Evolutionary conservation across 495 filamentous ascomycete species (phyloP), one percentile per base, ranked within the genome.

Genomic region (Talaromyces liani): DNA sequence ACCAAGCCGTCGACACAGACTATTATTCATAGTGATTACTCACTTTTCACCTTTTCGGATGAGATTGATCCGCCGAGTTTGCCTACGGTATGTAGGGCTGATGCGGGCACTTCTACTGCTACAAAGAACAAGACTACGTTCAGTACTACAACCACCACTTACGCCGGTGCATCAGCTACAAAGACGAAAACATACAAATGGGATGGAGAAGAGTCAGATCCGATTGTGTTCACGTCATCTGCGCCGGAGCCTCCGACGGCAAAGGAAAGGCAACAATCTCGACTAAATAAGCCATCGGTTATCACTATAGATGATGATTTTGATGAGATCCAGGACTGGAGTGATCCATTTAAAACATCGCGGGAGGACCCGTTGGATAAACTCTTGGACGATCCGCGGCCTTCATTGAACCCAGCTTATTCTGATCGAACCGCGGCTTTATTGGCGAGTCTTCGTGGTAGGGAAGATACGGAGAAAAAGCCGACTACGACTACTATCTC

Each of bases 171-270:
- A 67, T 65, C 6, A 67, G 69, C 18, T 61, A 67, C 25, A 58
- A 58, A 66, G 1, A 51, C 63, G 24, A 68, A 69, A 47, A 59
- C 64, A 16, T 57, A 64, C 2, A 27, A 47, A 3, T 63, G 61
- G 57, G 60, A 60, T 41, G 63, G 67, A n/a, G 69, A 76, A 29
- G 76, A 79, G 16, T 79, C 75, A 0, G 84, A 86, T 69, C 80
- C 83, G 1, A 81, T 85, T 63, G 63, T 81, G 5, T 81, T 83
- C 67, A 84, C 81, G 0, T 86, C 83, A 16, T 82, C 82, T 16
- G 71, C 72, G 1, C 74, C 72, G 6, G 66, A 71, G 47, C 70
- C 60, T n/a, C 36, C 60, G 33, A 25, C 65, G 41, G 29, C 16
- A 66, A 63, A 41, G 25, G 45, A 60, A 53, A 59, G 20, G 60